Base-by-base conservation (phyloP, 2,329 filamentous ascomycete genomes). In the Lasiodiplodia citricola region DNA sequence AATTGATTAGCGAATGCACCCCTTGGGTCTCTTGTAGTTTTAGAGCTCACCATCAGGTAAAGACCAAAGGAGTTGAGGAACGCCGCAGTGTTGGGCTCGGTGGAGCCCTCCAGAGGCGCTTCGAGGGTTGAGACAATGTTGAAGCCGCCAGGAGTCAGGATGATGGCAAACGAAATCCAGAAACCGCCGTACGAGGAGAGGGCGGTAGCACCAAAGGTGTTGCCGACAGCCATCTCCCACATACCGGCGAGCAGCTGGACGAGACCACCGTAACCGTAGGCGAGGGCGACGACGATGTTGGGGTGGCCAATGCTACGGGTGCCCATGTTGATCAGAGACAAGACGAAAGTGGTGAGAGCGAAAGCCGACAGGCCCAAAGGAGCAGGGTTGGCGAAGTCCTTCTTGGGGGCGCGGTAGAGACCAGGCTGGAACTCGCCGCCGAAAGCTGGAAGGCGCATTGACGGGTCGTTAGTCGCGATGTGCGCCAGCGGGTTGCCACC, bases 291-390 rank as follows among this genome's bases (percentile, higher is more conserved):
- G 67, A 82, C 80, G 21, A 82, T 71, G 72, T 78, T 81, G 14
- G 80, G 80, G 69, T 75, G 75, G 37, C 69, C 69, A 52, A 81
- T 73, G 50, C 74, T 75, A 4, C 74, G 73, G 4, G 79, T 81
- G 25, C 75, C 74, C 73, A 82, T 65, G 74, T 82, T 82, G 74
- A 82, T 80, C 28, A 76, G 70, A 11, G 78, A 80, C 44, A 89
- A 82, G 16, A 86, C 80, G 74, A 89, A 88, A 11, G 87, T 88
- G 18, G 87, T 88, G 70, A 87, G 73, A n/a, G 87, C 86, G 77
- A 89, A 89, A 78, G 84, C 85, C 66, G 85, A 82, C 60, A 87
- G 81, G 28, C 86, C 86, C n/a, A 87, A 79, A 11, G 86, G 86
- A 67, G 85, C 85, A 41, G 86, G 86, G 74, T 87, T 87, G 72